Evolutionary conservation across 2,329 filamentous ascomycete genomes (phyloP), one percentile per base, ranked within the genome.

Genomic region (Corynespora cassiicola): DNA sequence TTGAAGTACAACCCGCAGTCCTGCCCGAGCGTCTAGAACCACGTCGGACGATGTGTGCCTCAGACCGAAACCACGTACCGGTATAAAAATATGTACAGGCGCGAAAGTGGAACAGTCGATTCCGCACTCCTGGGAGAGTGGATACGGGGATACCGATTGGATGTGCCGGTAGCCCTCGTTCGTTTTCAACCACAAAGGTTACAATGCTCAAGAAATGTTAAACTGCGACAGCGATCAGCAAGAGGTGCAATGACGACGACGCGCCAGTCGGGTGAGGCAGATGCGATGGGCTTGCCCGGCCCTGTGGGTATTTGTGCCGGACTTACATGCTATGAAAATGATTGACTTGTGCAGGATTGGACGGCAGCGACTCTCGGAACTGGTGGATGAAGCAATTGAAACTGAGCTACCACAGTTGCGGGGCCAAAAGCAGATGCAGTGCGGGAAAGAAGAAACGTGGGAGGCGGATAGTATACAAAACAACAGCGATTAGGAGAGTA

Each of bases 321-420:
- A 54, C 52, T 42, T 36, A 55, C 47, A 42, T 36, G n/a, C 10
- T 30, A 31, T 36, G 36, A n/a, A 38, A 29, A 42, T 42, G 43
- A 47, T 17, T 22, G 25, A 23, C 26, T 31, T 26, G 28, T 12
- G 7, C 26, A 6, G 31, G 17, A 25, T 11, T 20, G 7, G 7
- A 10, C 15, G 7, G 27, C 28, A n/a, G n/a, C n/a, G n/a, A n/a
- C n/a, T n/a, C n/a, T n/a, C n/a, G n/a, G n/a, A n/a, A n/a, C 39
- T 22, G 15, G 31, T 18, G 29, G 21, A 21, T 36, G 33, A 26
- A 29, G 39, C 39, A 43, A 38, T n/a, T n/a, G n/a, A n/a, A n/a
- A n/a, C n/a, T n/a, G n/a, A n/a, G n/a, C n/a, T n/a, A n/a, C n/a
- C n/a, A n/a, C n/a, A n/a, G n/a, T n/a, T n/a, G n/a, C n/a, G n/a